Conservation (phyloP, 768 basidiomycete genomes). For the Filobasidium wieringae region DNA sequence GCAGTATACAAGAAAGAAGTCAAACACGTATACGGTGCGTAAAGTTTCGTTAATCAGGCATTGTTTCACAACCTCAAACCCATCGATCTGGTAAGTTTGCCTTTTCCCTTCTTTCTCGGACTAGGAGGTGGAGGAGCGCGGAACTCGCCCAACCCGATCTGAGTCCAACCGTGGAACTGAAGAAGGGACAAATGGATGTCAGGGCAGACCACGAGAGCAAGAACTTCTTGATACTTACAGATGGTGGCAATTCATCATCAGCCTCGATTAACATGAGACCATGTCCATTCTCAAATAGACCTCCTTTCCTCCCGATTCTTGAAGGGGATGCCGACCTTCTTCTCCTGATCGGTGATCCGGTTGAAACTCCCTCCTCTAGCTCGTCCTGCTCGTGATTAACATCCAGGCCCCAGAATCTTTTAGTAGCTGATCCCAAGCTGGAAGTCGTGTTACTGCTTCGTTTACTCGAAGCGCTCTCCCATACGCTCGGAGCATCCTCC, state of each 20-base stretch:
- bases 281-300: no score
- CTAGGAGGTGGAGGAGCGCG: slow-evolving; percentile 4
- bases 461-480: not conserved
- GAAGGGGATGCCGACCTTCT: not conserved
- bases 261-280: not conserved
- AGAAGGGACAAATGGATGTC: no score
- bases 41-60: no score
- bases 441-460: not conserved
- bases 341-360: not conserved
- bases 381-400: not conserved
- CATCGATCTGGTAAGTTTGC: no score
- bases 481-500: not conserved
- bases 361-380: not conserved
- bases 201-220: not conserved
- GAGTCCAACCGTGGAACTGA: slow-evolving; percentile 8
- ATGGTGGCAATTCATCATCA: not conserved
- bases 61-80: no score
- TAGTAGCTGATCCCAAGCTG: not conserved
- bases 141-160: not conserved
- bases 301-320: no score
- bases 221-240: not conserved
- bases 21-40: no score
- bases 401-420: not conserved
- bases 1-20: no score
- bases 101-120: not conserved